Percentiles rank a stretch among this genome's conserved stretches.
These are phyloP conservation scores for Bidens hawaiensis DNA, from an alignment of 140 eudicot genomes.

Conservation along the genomic window DNA sequence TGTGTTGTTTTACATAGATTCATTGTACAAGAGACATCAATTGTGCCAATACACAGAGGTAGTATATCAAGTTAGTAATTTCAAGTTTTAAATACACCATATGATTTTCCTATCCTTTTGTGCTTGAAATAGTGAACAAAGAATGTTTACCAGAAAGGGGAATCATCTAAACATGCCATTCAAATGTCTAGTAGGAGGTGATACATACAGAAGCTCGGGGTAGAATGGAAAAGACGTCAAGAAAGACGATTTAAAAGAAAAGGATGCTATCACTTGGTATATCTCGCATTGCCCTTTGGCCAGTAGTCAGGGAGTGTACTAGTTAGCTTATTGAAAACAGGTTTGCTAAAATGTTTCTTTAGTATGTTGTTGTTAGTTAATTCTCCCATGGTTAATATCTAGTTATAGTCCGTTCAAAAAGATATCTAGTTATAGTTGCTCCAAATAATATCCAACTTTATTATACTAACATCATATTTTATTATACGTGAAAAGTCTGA, in stretches of 20 bases:
- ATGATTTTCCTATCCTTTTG: too few species aligned
- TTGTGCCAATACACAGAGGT: background rate
- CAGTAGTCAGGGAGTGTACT: too few species aligned
- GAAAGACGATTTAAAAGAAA: slow-evolving; percentile 31
- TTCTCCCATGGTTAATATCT: too few species aligned
- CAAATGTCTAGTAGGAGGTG: too few species aligned
- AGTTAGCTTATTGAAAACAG: too few species aligned
- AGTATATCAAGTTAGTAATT: background rate
- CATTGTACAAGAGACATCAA: background rate
- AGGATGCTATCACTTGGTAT: slow-evolving; percentile 26
- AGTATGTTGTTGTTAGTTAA: too few species aligned
- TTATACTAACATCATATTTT: too few species aligned
- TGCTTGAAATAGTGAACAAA: background rate
- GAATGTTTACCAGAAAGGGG: background rate
- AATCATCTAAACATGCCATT: slow-evolving; percentile 32
- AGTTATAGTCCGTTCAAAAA: too few species aligned
- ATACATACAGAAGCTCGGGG: slow-evolving; percentile 19
- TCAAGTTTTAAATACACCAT: background rate
- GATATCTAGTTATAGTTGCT: too few species aligned
- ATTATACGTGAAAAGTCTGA: too few species aligned
- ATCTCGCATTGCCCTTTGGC: slow-evolving; percentile 38
- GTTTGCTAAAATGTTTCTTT: too few species aligned
- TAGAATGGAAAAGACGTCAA: slow-evolving; percentile 20
- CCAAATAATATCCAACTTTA: too few species aligned
- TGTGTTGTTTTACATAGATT: slow-evolving; percentile 1